Evolutionary conservation across 192 early-diverging fungal species (phyloP), one percentile per base, ranked within the genome.

Genomic region (Coemansia sp.): DNA sequence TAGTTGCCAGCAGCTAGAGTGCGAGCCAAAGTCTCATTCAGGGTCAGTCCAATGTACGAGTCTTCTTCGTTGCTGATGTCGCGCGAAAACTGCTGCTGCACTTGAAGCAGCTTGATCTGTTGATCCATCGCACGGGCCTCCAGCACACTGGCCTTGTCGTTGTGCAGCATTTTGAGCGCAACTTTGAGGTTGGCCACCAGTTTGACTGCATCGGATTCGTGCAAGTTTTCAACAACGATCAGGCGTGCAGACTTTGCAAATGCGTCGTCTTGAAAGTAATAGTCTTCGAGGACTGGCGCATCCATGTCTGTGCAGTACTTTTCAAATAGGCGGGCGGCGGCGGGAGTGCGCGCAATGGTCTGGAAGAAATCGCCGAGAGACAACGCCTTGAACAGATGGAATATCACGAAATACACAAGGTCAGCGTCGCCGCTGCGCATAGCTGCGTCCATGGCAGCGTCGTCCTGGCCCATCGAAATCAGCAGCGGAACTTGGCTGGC

Each of bases 401-500:
- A 85, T 0, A 98, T 79, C 2, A 94, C 94, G 59, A 94, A 86
- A 63, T 98, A 95, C 1, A 96, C 94, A 84, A 99, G 85, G 78
- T 99, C 96, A 7, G 93, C 91, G 56, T 99, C 95, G 0, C 95
- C 93, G 70, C 94, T 97, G 55, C 91, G 91, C 29, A 98, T 90
- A 0, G 96, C 95, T 49, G 94, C 95, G 9, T 84, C 75, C 65
- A 99, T 82, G 0, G 98, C 94, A 3, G 89, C 65, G 32, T 90
- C 89, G 51, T 97, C 93, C 68, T 96, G 88, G 61, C 91, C 82
- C 95, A 99, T 97, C 29, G 88, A 90, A 54, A 98, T 88, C 15
- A 99, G 74, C 17, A 98, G 66, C 25, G 95, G 96, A 4, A 99
- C 96, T 72, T 98, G 95, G 81, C 90, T 91, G 10, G 91, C 92